Evolutionary conservation across 1,284 basidiomycete genomes (phyloP).

Genomic region (Boletus sp.): DNA sequence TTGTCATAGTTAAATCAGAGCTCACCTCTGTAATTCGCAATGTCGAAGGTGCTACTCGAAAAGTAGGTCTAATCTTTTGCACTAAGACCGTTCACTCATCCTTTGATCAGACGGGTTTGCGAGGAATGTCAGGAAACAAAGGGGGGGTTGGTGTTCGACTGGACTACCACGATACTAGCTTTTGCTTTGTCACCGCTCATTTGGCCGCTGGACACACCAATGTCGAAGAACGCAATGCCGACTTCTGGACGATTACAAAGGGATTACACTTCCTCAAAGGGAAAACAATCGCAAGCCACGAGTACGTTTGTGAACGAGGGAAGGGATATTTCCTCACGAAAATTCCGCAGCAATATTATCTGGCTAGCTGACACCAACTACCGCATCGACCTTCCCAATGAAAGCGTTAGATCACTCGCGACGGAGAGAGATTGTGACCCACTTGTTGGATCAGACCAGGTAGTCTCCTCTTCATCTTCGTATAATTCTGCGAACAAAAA

Average conservation of each 20-base stretch:
- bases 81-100: constrained; percentile 1
- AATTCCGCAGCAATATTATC: constrained; percentile 65
- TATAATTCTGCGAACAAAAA: background rate
- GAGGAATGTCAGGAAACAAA: constrained; percentile 98
- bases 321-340: constrained; percentile 10
- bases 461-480: constrained; percentile 29
- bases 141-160: constrained; percentile 92
- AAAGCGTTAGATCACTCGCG: constrained; percentile 67
- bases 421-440: constrained; percentile 64
- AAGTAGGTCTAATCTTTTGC: constrained; percentile 45
- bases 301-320: constrained; percentile 50
- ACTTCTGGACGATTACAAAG: constrained; percentile 84
- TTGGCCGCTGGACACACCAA: constrained; percentile 92
- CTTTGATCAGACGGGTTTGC: constrained; percentile 76
- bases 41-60: constrained; percentile 89
- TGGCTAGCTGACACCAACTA: constrained; percentile 98
- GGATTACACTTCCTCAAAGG: constrained; percentile 87
- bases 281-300: constrained; percentile 84
- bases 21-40: constrained; percentile 79
- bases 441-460: constrained; percentile 83
- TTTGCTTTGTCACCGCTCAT: constrained; percentile 96
- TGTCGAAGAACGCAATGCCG: constrained; percentile 86
- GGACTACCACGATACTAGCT: constrained; percentile 84
- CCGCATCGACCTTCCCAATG: constrained; percentile 84
- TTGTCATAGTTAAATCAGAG: constrained; percentile 79